These are phyloP conservation scores for Phaeophleospora eucalypticola DNA, from an alignment of 2,329 filamentous ascomycete species.

Conservation along the genomic window DNA sequence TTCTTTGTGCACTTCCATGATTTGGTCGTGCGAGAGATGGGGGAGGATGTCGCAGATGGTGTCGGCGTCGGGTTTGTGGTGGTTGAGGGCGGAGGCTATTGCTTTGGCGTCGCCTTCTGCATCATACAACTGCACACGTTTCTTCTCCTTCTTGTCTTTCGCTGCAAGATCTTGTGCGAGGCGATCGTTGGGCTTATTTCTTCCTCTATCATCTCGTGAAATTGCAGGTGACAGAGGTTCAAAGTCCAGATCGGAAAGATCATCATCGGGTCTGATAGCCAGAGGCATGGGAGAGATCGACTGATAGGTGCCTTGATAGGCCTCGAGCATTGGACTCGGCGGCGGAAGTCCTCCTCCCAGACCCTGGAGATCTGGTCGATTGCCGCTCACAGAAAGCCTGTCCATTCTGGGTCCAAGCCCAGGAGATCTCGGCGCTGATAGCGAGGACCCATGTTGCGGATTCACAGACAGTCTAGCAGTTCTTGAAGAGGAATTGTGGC, in stretches of 20 bases:
- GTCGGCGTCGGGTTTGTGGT: conserved; percentile 59
- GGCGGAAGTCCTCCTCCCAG: conserved; percentile 53
- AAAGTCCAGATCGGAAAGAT: conserved; percentile 52
- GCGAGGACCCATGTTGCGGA: conserved; percentile 13
- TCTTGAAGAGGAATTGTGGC: conserved; percentile 18
- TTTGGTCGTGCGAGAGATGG: conserved; percentile 76
- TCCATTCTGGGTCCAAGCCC: conserved; percentile 42
- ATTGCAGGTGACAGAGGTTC: conserved; percentile 30
- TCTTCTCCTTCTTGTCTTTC: conserved; percentile 45
- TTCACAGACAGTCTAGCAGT: conserved; percentile 17
- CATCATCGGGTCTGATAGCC: conserved; percentile 59
- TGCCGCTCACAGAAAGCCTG: conserved; percentile 46
- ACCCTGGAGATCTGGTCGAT: conserved; percentile 38
- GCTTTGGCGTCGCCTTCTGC: conserved; percentile 71
- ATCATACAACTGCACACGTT: conserved; percentile 74
- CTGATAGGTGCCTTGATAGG: conserved; percentile 91
- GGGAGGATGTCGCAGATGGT: conserved; percentile 81
- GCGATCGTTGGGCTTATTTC: conserved; percentile 11
- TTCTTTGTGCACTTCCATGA: conserved; percentile 77
- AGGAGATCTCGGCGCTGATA: conserved; percentile 29
- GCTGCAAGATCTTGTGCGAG: conserved; percentile 13
- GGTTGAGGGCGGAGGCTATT: conserved; percentile 71
- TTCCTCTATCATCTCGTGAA: conserved; percentile 23
- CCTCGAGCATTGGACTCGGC: conserved; percentile 79
- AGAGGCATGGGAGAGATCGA: conserved; percentile 93